Evolutionary conservation across 305 asterid species (phyloP).

Genomic region (Fraxinus platypoda): DNA sequence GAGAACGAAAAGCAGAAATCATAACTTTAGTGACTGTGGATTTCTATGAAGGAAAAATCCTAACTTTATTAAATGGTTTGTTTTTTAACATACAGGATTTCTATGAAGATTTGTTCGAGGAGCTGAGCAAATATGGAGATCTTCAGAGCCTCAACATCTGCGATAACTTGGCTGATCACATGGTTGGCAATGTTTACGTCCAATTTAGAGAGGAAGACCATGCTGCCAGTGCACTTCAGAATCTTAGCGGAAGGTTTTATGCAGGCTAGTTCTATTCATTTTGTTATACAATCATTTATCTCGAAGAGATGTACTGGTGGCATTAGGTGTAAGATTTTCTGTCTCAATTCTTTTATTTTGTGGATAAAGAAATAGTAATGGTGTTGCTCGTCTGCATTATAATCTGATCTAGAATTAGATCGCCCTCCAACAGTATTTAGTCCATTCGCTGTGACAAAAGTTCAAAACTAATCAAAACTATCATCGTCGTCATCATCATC

Average conservation of each 20-base stretch:
- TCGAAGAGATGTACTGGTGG: background rate
- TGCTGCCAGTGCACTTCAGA: constrained; percentile 35
- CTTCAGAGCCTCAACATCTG: constrained; percentile 35
- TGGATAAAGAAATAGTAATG: background rate
- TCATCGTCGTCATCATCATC: background rate
- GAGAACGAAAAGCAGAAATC: background rate
- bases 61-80: background rate
- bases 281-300: background rate
- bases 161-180: constrained; percentile 40
- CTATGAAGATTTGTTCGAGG: constrained; percentile 37
- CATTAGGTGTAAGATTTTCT: background rate
- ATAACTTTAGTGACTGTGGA: constrained; percentile 3
- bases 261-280: constrained; percentile 29
- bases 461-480: background rate
- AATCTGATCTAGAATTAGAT: background rate
- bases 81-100: constrained; percentile 26
- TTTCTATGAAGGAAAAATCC: constrained; percentile 20
- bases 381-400: background rate
- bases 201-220: constrained; percentile 41
- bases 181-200: constrained; percentile 37
- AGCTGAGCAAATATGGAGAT: constrained; percentile 37
- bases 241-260: constrained; percentile 32
- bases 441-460: background rate
- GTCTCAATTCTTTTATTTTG: background rate
- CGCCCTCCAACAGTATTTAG: background rate